Evolutionary conservation across 345 rosid species (phyloP).

Genomic region (Nasturtium officinale): DNA sequence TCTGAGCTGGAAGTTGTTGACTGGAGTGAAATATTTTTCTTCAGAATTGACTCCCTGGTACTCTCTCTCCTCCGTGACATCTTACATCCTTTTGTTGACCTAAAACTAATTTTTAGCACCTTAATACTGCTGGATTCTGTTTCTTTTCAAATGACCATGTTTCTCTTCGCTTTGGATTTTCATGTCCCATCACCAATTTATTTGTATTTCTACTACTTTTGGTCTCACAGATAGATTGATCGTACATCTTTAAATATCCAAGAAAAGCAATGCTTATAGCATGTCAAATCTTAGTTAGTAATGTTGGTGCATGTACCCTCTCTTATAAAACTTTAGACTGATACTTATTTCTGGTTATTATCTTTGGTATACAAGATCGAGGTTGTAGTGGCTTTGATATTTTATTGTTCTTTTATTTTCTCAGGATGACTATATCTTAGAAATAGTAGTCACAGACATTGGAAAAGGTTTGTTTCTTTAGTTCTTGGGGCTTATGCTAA

Average conservation of each 20-base stretch:
- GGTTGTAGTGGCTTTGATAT: constrained; percentile 3
- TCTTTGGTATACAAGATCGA: constrained; percentile 27
- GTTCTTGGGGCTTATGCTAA: constrained; percentile 8
- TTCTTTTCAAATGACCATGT: constrained; percentile 3
- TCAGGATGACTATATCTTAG: constrained; percentile 69
- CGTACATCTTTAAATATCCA: background rate
- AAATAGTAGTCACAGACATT: constrained; percentile 67
- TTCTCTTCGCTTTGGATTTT: constrained; percentile 8
- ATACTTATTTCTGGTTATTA: constrained; percentile 13
- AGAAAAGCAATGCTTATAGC: constrained; percentile 17
- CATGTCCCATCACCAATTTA: constrained; percentile 20
- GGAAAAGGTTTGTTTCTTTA: constrained; percentile 61
- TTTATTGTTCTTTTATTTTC: constrained; percentile 28
- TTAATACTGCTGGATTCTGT: constrained; percentile 9
- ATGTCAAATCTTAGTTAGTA: constrained; percentile 21
- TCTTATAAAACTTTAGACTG: constrained; percentile 19
- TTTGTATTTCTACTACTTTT: constrained; percentile 4
- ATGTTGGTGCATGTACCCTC: constrained; percentile 23
- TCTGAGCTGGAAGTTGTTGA: constrained; percentile 58
- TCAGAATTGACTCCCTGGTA: constrained; percentile 81
- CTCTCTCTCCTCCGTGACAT: constrained; percentile 23
- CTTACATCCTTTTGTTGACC: constrained; percentile 20
- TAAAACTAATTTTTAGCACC: background rate
- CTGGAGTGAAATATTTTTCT: constrained; percentile 94
- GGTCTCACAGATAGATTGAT: background rate